Base-by-base conservation (phyloP, 169 alveolate species). In the Neospora caninum region DNA sequence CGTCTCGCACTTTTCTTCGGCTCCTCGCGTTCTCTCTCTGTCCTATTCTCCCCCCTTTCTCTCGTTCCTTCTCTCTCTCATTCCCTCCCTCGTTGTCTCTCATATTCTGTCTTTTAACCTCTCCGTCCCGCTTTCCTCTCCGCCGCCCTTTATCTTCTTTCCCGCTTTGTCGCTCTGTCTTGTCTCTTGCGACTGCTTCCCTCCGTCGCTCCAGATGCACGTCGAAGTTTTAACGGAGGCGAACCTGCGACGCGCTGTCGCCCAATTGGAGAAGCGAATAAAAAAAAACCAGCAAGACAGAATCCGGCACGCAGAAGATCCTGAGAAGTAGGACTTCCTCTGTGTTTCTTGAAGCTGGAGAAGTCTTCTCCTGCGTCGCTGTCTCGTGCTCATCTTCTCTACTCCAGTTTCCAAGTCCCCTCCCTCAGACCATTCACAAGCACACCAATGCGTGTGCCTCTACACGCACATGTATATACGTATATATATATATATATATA, bases 281-380 rank as follows among this genome's bases (percentile, higher is more conserved):
- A 93, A 93, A 82, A 93, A 87, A 41, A 93, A 93, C 31, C 94
- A 88, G 42, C 92, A 93, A 25, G 93, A 84, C 58, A 10, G 95
- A 78, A 93, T 93, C 64, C 88, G 88, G 22, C 45, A 43, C 36
- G 88, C 88, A 1, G 87, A 29, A 7, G 93, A 93, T 38, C 95
- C 95, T 27, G 95, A 93, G 27, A 93, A 93, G 95, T 93, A 88
- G 94, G 49, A 6, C 43, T 9, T 6, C 0, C 42, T 6, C 80
- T 38, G 18, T 31, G 22, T 64, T 54, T 84, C 34, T 2, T 87
- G 45, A 7, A 87, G 13, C 39, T n/a, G 80, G 4, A 34, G n/a
- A n/a, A n/a, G n/a, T n/a, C n/a, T n/a, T n/a, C n/a, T n/a, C n/a
- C n/a, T n/a, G n/a, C n/a, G n/a, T n/a, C n/a, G n/a, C n/a, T n/a